Conservation (phyloP, 192 early-diverging fungal species). For the Rhizophagus prolifer region DNA sequence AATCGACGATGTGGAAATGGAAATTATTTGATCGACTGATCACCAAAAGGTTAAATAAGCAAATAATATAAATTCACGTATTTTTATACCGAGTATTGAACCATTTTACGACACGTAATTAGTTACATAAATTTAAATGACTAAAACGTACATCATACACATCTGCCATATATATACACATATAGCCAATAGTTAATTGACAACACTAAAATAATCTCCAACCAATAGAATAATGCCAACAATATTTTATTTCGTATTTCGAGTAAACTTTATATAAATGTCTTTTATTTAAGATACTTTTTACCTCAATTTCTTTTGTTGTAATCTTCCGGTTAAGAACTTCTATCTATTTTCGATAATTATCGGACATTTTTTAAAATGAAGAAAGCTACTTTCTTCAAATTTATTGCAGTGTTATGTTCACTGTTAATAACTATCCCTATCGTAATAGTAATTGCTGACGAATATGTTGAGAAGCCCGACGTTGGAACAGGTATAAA, state of each 20-base stretch:
- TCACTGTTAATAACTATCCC: slow-evolving; percentile 14
- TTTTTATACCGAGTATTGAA: background rate
- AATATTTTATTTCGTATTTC: background rate
- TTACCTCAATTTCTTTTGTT: background rate
- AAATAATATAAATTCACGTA: too few relatives aligned
- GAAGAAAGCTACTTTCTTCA: slow-evolving; percentile 20
- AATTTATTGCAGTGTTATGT: slow-evolving; percentile 1
- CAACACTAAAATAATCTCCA: background rate
- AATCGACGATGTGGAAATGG: slow-evolving; percentile 52
- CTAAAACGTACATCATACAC: too few relatives aligned
- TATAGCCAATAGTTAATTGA: slow-evolving; percentile 7
- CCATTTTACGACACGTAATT: background rate
- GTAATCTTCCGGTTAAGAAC: background rate
- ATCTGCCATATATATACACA: background rate
- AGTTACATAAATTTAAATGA: background rate
- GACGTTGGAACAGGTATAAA: slow-evolving; percentile 7
- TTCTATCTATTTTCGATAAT: background rate
- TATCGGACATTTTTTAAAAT: background rate
- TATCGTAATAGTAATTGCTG: slow-evolving; percentile 4
- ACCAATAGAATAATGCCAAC: slow-evolving; percentile 18
- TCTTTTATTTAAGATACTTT: background rate
- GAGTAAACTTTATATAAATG: background rate
- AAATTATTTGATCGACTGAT: slow-evolving; percentile 4
- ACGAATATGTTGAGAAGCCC: background rate
- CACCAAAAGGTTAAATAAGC: too few relatives aligned